Percentiles rank a stretch among this genome's conserved stretches.
Conservation (phyloP, 2,329 filamentous ascomycete species). For the Fusarium azukiicola region DNA sequence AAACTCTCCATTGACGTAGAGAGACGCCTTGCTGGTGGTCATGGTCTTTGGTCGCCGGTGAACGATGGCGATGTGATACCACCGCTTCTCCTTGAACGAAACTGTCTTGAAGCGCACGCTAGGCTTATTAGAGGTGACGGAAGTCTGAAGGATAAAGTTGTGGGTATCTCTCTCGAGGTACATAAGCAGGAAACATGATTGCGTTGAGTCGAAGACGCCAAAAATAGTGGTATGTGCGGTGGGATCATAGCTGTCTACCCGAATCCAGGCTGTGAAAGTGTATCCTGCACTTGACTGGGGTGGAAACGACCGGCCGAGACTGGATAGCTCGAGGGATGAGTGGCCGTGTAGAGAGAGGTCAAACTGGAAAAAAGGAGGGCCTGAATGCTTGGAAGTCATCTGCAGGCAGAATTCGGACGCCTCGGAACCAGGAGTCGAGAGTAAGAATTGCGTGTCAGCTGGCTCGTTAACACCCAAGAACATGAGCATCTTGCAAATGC, state of each 20-base stretch:
- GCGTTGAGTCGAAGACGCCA: slow-evolving; percentile 94
- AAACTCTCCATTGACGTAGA: slow-evolving; percentile 97
- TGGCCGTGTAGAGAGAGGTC: slow-evolving; percentile 94
- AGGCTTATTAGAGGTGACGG: slow-evolving; percentile 90
- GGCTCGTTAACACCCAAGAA: slow-evolving; percentile 88
- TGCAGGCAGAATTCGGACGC: slow-evolving; percentile 86
- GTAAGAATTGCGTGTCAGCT: slow-evolving; percentile 90
- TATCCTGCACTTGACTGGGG: slow-evolving; percentile 91
- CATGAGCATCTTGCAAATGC: slow-evolving; percentile 85
- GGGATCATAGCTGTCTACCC: slow-evolving; percentile 92
- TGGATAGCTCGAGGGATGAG: slow-evolving; percentile 93
- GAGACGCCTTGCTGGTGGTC: slow-evolving; percentile 88
- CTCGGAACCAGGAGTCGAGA: slow-evolving; percentile 73
- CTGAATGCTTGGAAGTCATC: slow-evolving; percentile 86
- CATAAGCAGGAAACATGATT: slow-evolving; percentile 95
- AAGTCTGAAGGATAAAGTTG: slow-evolving; percentile 98
- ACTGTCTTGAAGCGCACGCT: slow-evolving; percentile 96
- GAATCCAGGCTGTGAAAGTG: slow-evolving; percentile 93
- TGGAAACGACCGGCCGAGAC: slow-evolving; percentile 92
- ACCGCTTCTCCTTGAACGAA: slow-evolving; percentile 86
- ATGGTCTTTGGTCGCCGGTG: slow-evolving; percentile 90
- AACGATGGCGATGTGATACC: slow-evolving; percentile 97
- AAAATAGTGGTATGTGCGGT: slow-evolving; percentile 96
- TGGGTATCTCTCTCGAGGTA: slow-evolving; percentile 97
- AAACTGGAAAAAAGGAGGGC: slow-evolving; percentile 94